Evolutionary conservation across 352 stramenopile genomes (phyloP).

Genomic region (Aphanomyces stellatus): DNA sequence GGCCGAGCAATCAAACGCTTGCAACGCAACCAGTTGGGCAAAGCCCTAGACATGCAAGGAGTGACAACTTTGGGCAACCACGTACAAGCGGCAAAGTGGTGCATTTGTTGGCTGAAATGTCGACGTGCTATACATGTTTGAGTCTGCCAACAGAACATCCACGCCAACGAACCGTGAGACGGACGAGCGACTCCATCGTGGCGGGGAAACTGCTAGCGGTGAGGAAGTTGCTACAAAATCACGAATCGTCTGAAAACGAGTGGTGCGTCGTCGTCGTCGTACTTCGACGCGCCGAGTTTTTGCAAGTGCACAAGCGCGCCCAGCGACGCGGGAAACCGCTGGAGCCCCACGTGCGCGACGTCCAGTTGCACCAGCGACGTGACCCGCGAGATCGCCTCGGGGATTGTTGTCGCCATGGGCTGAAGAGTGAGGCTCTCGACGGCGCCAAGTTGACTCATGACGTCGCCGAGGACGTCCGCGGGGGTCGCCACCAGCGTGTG

Average conservation of each 20-base stretch:
- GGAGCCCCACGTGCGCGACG: conserved; percentile 1
- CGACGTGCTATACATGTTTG: conserved; percentile 5
- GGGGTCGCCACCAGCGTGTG: not conserved
- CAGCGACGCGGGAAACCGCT: not conserved
- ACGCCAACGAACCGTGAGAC: not conserved
- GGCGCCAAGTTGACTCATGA: not conserved
- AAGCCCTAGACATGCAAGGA: too few relatives aligned
- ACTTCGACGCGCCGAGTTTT: not conserved
- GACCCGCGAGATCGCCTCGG: not conserved
- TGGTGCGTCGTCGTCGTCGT: not conserved
- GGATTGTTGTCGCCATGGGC: not conserved
- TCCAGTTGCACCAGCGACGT: not conserved
- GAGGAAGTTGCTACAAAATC: conserved; percentile 8
- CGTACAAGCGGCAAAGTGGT: not conserved
- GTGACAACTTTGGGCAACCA: too few relatives aligned
- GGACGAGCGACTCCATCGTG: not conserved
- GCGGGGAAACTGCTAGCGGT: not conserved
- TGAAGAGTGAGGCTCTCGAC: not conserved
- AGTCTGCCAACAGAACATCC: too few relatives aligned
- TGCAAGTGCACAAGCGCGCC: not conserved
- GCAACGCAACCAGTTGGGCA: too few relatives aligned
- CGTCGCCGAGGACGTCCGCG: not conserved
- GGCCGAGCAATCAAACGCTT: not conserved
- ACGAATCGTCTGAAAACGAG: not conserved
- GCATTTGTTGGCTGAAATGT: conserved; percentile 1